phyloP scores from a whole-genome alignment of 805 yeast genomes.

The Yamadazyma sp. region DNA sequence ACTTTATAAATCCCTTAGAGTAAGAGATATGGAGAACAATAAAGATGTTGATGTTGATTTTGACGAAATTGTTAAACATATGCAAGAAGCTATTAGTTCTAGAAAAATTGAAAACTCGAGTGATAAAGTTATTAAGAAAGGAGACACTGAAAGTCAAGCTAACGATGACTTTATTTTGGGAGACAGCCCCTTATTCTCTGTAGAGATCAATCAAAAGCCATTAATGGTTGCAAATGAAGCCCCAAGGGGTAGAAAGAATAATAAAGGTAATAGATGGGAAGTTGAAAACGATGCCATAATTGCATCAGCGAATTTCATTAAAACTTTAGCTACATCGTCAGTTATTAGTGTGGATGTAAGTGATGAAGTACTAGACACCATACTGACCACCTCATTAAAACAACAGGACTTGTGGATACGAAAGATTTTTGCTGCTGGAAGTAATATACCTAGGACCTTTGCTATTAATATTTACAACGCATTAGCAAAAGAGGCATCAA shows the following conservation, averaged over 20 bases:
- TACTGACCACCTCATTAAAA: constrained; percentile 68
- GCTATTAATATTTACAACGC: constrained; percentile 71
- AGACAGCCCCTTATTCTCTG: constrained; percentile 28
- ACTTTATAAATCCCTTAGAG: constrained; percentile 71
- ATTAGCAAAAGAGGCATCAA: constrained; percentile 66
- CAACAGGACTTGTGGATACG: constrained; percentile 82
- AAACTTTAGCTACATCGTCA: constrained; percentile 61
- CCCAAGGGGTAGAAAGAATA: constrained; percentile 72
- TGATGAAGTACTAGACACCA: constrained; percentile 84
- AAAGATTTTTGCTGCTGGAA: constrained; percentile 71
- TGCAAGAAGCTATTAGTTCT: constrained; percentile 11
- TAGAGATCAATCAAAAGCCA: constrained; percentile 50
- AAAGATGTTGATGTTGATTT: constrained; percentile 72
- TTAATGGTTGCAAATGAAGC: constrained; percentile 75
- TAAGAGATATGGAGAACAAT: constrained; percentile 58
- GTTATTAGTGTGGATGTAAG: constrained; percentile 74
- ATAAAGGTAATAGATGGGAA: constrained; percentile 73
- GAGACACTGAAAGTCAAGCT: constrained; percentile 5
- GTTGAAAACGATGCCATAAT: constrained; percentile 69
- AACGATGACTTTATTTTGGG: constrained; percentile 15
- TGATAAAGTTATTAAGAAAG: constrained; percentile 7
- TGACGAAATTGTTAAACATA: constrained; percentile 52
- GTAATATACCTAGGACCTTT: constrained; percentile 81
- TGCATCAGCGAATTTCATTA: constrained; percentile 54
- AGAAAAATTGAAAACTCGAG: constrained; percentile 7